Base-by-base conservation (phyloP, 73 alveolate genomes). In the Uronychia setigera region DNA sequence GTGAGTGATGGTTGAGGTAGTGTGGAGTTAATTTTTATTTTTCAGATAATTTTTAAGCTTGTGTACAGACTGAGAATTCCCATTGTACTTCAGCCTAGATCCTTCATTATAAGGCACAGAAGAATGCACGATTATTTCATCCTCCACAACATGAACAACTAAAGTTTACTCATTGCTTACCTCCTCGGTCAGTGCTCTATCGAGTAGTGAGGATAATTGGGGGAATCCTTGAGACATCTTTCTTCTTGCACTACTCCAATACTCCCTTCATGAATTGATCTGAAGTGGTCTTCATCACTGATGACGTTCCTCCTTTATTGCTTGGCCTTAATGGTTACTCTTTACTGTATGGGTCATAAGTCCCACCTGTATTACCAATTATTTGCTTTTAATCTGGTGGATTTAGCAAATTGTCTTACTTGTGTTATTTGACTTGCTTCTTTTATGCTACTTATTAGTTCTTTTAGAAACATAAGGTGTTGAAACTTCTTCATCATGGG, bases 1-100 rank as follows among this genome's bases (percentile, higher is more conserved):
- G n/a, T 46, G 67, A 46, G 67, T 46, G 67, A 46, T 46, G 67
- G 67, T 46, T 46, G 67, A 46, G 67, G 67, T 46, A 46, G 67
- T 46, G 67, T 46, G 67, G 67, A 46, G 67, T 46, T 46, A n/a
- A n/a, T n/a, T n/a, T n/a, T n/a, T n/a, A 46, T 46, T 46, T 46
- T 46, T 46, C 5, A 46, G 67, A 19, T 46, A 46, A 46, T 46
- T 46, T 46, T 46, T 46, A 11, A 46, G 19, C 67, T 46, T 46
- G 67, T 46, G 67, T 11, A 46, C 67, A 46, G 67, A 46, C 67
- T 46, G 67, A 46, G 67, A 46, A 46, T 5, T 19, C n/a, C 67
- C 67, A 46, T 11, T 19, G n/a, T n/a, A n/a, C 67, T 46, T 46
- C 67, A 46, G 67, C 67, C 19, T 46, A 11, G 67, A 46, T 11